Percentiles rank a stretch among this genome's conserved stretches.
Evolutionary conservation across 768 basidiomycete genomes (phyloP).

Genomic region (Clitopilus hobsonii): DNA sequence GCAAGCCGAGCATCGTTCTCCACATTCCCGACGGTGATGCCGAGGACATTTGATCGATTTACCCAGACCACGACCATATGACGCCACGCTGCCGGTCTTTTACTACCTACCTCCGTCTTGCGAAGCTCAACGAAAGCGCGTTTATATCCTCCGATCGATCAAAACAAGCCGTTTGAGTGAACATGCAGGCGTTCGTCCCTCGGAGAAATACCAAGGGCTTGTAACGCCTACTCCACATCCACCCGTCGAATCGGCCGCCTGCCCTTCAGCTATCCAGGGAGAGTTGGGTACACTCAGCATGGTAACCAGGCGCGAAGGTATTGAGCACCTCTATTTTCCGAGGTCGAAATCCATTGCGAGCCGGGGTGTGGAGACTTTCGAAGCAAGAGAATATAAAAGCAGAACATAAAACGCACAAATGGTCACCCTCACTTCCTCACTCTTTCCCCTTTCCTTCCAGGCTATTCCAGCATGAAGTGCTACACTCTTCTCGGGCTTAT

Average conservation of each 20-base stretch:
- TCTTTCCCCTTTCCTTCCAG: background rate
- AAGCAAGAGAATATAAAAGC: background rate
- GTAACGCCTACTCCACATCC: background rate
- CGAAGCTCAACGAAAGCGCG: background rate
- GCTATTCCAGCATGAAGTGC: constrained; percentile 20
- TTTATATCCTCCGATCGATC: background rate
- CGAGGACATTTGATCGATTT: background rate
- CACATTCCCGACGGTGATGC: background rate
- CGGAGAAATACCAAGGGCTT: background rate
- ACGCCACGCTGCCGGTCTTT: too few species aligned
- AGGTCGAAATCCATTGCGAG: background rate
- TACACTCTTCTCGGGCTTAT: constrained; percentile 15
- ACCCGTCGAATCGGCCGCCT: background rate
- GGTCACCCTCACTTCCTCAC: background rate
- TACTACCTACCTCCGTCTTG: too few species aligned
- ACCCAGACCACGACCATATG: background rate
- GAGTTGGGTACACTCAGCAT: too few species aligned
- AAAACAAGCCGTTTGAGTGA: background rate
- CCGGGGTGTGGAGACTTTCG: background rate
- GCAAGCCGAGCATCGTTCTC: background rate
- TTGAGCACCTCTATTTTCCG: too few species aligned
- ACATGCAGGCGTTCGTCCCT: background rate
- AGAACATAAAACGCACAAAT: background rate
- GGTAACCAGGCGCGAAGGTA: too few species aligned
- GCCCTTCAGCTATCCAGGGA: background rate